phyloP scores from a whole-genome alignment of 2,329 filamentous ascomycete genomes.

The Fusarium bactridioides region DNA sequence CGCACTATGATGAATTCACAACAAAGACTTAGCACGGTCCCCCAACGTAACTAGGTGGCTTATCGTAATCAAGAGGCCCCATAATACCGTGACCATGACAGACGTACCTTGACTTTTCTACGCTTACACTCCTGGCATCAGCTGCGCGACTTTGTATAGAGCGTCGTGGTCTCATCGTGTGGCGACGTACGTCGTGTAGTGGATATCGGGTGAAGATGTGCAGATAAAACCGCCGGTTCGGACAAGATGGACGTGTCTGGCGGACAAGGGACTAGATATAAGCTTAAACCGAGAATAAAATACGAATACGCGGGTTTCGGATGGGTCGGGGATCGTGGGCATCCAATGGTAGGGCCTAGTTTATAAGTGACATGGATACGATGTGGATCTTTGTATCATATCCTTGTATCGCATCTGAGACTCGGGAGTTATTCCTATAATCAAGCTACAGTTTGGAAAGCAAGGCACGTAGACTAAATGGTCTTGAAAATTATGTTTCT shows the following conservation, averaged over 20 bases:
- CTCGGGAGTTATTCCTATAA: not conserved
- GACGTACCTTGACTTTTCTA: not conserved
- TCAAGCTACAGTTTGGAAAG: not conserved
- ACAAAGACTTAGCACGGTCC: too few relatives aligned
- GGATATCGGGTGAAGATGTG: too few relatives aligned
- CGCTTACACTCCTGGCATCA: not conserved
- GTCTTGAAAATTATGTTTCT: too few relatives aligned
- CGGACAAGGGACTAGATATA: too few relatives aligned
- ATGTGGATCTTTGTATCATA: not conserved
- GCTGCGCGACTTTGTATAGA: not conserved
- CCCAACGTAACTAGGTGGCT: too few relatives aligned
- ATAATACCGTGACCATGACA: not conserved
- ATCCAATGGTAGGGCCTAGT: not conserved
- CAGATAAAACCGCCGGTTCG: too few relatives aligned
- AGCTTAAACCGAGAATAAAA: not conserved
- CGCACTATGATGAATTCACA: not conserved
- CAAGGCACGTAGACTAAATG: not conserved
- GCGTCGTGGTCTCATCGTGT: not conserved
- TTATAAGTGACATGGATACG: not conserved
- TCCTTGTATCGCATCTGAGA: not conserved
- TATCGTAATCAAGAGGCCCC: too few relatives aligned
- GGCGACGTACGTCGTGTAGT: too few relatives aligned
- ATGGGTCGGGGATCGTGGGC: not conserved
- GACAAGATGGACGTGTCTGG: too few relatives aligned
- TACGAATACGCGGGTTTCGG: not conserved